Percentiles rank a stretch among this genome's conserved stretches.
phyloP scores from a whole-genome alignment of 371 early-diverging fungal species.

The Mucor circinelloides region DNA sequence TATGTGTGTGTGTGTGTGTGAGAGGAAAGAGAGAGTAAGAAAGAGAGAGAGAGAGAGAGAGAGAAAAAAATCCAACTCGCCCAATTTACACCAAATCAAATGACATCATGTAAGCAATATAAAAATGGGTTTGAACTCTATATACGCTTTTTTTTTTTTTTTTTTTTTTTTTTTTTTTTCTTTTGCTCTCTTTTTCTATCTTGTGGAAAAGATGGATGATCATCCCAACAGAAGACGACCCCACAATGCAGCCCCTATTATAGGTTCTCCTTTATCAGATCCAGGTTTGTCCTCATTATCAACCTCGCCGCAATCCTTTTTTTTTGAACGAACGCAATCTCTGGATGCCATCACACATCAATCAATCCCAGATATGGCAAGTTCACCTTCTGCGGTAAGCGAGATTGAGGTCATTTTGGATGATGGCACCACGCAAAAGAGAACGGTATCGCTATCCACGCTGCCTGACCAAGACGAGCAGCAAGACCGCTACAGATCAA shows the following conservation, averaged over 20 bases:
- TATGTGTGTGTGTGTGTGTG: neutral
- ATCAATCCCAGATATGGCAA: neutral
- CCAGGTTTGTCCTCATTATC: slow-evolving; percentile 21
- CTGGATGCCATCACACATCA: slow-evolving; percentile 1
- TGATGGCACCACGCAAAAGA: slow-evolving; percentile 29
- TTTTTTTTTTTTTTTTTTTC: slow-evolving; percentile 1
- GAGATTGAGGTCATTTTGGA: slow-evolving; percentile 35
- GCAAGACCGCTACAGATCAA: neutral
- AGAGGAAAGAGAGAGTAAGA: neutral
- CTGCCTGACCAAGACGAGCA: slow-evolving; percentile 18
- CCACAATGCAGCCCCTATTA: slow-evolving; percentile 15
- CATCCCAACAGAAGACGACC: slow-evolving; percentile 14
- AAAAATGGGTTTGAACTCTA: neutral
- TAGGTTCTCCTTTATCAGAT: slow-evolving; percentile 23
- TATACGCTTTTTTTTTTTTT: neutral
- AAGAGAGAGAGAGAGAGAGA: neutral
- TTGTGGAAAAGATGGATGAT: neutral
- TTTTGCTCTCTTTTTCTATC: neutral
- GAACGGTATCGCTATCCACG: slow-evolving; percentile 34
- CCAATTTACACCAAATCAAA: neutral
- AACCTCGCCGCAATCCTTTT: slow-evolving; percentile 20
- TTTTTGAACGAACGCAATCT: slow-evolving; percentile 23
- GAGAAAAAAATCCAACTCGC: neutral
- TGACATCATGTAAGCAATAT: neutral
- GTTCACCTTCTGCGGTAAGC: slow-evolving; percentile 12